Evolutionary conservation across 2,329 filamentous ascomycete species (phyloP).

Genomic region (Phialophora expanda): DNA sequence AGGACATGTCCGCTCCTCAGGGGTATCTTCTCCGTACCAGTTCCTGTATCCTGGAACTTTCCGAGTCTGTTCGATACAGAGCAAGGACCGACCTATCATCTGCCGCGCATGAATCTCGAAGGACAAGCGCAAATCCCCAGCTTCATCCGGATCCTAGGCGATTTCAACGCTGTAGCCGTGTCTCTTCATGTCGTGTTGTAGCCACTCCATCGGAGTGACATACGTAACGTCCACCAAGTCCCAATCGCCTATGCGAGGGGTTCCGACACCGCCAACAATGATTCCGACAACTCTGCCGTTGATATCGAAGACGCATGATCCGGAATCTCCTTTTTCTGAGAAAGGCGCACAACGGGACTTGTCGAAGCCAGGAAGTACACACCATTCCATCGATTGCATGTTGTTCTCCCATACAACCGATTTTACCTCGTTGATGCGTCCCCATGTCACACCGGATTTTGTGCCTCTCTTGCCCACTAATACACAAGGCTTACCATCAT

Average conservation of each 20-base stretch:
- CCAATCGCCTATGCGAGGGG: background rate
- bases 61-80: no score
- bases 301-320: constrained; percentile 15
- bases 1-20: no score
- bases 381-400: constrained; percentile 10
- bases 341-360: background rate
- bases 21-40: no score
- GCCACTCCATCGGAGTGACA: constrained; percentile 14
- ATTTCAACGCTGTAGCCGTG: constrained; percentile 12
- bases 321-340: constrained; percentile 8
- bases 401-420: constrained; percentile 12
- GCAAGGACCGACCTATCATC: background rate
- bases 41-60: no score
- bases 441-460: constrained; percentile 12
- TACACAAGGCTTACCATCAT: background rate
- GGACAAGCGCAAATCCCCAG: background rate
- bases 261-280: constrained; percentile 1
- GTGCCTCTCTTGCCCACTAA: constrained; percentile 16
- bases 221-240: constrained; percentile 9
- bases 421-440: constrained; percentile 12
- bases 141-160: constrained; percentile 1
- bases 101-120: background rate
- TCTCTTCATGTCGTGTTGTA: constrained; percentile 11
- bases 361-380: constrained; percentile 10
- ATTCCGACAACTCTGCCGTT: constrained; percentile 18